phyloP scores from a whole-genome alignment of 176 grass and related monocot genomes.

The Stipa capillata region DNA sequence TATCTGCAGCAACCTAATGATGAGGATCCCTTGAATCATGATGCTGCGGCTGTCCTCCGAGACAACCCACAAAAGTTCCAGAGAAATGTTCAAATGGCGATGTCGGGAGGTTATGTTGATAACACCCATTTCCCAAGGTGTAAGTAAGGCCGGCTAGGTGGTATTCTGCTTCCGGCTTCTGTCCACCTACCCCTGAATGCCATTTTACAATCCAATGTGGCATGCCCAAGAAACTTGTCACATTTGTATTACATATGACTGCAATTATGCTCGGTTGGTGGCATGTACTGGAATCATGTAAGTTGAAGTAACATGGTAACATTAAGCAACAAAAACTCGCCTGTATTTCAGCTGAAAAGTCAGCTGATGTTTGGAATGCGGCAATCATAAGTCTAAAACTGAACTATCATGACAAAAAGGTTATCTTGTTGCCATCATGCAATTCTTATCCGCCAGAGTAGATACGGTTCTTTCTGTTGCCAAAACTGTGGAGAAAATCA shows the following conservation, averaged over 20 bases:
- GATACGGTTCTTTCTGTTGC: neutral
- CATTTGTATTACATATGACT: neutral
- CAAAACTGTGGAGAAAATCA: neutral
- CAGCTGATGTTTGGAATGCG: neutral
- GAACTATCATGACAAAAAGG: neutral
- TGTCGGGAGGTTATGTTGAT: slow-evolving; percentile 46
- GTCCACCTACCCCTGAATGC: neutral
- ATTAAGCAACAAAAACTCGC: neutral
- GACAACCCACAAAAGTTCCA: slow-evolving; percentile 58
- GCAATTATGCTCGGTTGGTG: slow-evolving; percentile 1
- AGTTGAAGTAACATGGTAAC: neutral
- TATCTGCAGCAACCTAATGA: slow-evolving; percentile 57
- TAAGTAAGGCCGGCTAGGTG: slow-evolving; percentile 8
- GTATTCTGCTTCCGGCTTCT: neutral
- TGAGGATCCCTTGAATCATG: slow-evolving; percentile 66
- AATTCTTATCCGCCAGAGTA: neutral
- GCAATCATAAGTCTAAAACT: neutral
- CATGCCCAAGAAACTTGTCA: neutral
- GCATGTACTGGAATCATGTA: neutral
- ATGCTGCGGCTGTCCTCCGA: slow-evolving; percentile 44
- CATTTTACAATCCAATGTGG: neutral
- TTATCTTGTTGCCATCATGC: neutral
- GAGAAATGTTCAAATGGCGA: slow-evolving; percentile 54
- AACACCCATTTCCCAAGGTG: slow-evolving; percentile 49
- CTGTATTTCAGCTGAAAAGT: neutral